Percentiles rank a stretch among this genome's conserved stretches.
Evolutionary conservation across 768 basidiomycete genomes (phyloP).

Genomic region (Mycena sanguinolenta): DNA sequence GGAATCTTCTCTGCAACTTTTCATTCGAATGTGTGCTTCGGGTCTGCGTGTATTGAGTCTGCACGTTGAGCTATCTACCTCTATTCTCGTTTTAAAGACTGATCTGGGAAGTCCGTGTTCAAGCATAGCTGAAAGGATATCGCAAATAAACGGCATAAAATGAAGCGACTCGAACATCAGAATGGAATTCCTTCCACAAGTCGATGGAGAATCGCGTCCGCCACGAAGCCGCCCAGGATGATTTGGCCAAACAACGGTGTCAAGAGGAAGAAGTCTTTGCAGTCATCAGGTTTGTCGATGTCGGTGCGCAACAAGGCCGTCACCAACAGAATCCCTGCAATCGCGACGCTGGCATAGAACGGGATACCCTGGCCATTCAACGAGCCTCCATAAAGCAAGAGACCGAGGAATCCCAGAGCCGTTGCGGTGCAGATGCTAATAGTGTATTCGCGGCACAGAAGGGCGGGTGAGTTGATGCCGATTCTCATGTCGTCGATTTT

Average conservation of each 20-base stretch:
- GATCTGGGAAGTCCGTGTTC: neutral
- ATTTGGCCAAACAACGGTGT: slow-evolving; percentile 45
- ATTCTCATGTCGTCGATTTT: slow-evolving; percentile 63
- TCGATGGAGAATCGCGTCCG: slow-evolving; percentile 41
- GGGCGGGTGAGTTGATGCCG: slow-evolving; percentile 72
- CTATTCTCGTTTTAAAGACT: neutral
- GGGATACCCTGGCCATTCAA: slow-evolving; percentile 57
- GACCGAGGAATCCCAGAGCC: slow-evolving; percentile 50
- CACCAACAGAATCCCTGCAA: slow-evolving; percentile 37
- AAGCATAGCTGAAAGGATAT: neutral
- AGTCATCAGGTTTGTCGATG: slow-evolving; percentile 43
- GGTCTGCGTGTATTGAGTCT: neutral
- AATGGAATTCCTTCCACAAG: slow-evolving; percentile 37
- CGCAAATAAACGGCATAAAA: neutral
- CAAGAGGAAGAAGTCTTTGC: slow-evolving; percentile 41
- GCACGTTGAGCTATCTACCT: neutral
- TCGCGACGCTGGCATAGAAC: slow-evolving; percentile 44
- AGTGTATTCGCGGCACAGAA: slow-evolving; percentile 63
- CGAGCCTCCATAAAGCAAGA: slow-evolving; percentile 59
- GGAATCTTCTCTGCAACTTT: no score
- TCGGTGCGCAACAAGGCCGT: slow-evolving; percentile 37
- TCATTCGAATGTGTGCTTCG: no score
- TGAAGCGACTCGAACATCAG: slow-evolving; percentile 8
- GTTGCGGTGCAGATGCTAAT: slow-evolving; percentile 61
- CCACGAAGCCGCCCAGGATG: slow-evolving; percentile 41